Evolutionary conservation across 2,329 filamentous ascomycete species (phyloP), one percentile per base, ranked within the genome.

Genomic region (Blastomyces parvus): DNA sequence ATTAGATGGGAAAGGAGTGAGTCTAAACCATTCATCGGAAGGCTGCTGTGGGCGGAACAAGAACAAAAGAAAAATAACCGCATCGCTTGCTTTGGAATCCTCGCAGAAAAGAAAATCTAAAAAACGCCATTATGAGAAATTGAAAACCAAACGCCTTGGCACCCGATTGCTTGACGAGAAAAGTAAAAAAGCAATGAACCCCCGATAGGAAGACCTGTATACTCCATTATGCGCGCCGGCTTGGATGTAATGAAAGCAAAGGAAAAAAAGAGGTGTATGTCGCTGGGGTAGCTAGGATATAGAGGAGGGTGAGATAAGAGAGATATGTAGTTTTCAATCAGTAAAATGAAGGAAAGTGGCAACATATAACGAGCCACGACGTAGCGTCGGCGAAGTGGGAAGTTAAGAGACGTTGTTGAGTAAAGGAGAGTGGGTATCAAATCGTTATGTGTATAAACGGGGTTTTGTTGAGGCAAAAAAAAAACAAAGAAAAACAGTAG

Each of bases 211-310:
- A 22, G 14, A 33, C 42, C 42, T 33, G 25, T 22, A 48, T 48
- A 59, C 27, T 25, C 42, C 56, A 59, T n/a, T 33, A 59, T 46
- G 58, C 58, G 22, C 38, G 58, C 58, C 58, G n/a, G 44, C 42
- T 36, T 27, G 30, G 44, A 42, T 48, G 27, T 30, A 46, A 40
- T 59, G 13, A 33, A 56, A 27, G 33, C 33, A 30, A 57, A 30
- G 22, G 9, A 1, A 42, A 30, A 33, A 36, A 27, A 22, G 1
- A 27, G 36, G 3, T 27, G 44, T 36, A 22, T 33, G 25, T 59
- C n/a, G 40, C 42, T 30, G n/a, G 57, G 19, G 33, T 48, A 59
- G 22, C 22, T 40, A 59, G 22, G n/a, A 30, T 30, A 42, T 22
- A 44, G 33, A 59, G 58, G 58, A 46, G 38, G 27, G 58, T 46